Evolutionary conservation across 2,329 filamentous ascomycete species (phyloP).

Genomic region (Aureobasidium sp.): DNA sequence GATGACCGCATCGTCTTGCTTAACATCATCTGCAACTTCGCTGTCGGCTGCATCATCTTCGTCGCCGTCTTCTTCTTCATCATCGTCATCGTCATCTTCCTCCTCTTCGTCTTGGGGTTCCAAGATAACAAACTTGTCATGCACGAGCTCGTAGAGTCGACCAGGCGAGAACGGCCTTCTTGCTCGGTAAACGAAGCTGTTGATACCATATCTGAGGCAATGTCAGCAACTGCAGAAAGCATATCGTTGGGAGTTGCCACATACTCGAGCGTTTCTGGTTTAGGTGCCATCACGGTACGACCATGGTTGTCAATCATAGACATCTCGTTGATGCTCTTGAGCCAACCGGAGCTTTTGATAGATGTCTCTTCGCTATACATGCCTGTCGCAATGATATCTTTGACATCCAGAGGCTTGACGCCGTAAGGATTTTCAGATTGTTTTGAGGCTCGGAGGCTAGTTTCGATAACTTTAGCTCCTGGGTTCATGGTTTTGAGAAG

Average conservation of each 20-base stretch:
- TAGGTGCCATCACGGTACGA: constrained; percentile 53
- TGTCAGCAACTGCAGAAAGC: neutral
- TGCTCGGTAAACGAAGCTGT: constrained; percentile 62
- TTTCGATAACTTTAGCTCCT: constrained; percentile 56
- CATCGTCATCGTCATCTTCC: constrained; percentile 24
- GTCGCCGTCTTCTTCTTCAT: constrained; percentile 20
- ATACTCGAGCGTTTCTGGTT: constrained; percentile 62
- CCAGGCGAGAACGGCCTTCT: constrained; percentile 39
- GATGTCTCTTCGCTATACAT: constrained; percentile 59
- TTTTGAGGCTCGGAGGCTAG: constrained; percentile 28
- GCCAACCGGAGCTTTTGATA: constrained; percentile 60
- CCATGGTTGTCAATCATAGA: constrained; percentile 47
- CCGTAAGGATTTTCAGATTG: constrained; percentile 15
- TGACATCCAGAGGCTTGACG: constrained; percentile 38
- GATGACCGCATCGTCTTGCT: neutral
- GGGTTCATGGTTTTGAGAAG: constrained; percentile 59
- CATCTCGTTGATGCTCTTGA: constrained; percentile 63
- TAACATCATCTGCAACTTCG: constrained; percentile 19
- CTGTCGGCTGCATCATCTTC: constrained; percentile 23
- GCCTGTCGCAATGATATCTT: constrained; percentile 58
- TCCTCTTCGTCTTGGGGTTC: constrained; percentile 33
- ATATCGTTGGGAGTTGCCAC: constrained; percentile 16
- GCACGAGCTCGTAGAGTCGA: constrained; percentile 34
- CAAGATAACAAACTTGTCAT: constrained; percentile 38
- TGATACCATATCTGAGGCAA: constrained; percentile 52